Evolutionary conservation across 2,329 filamentous ascomycete genomes (phyloP), one percentile per base, ranked within the genome.

Genomic region (Fusarium mundagurra): DNA sequence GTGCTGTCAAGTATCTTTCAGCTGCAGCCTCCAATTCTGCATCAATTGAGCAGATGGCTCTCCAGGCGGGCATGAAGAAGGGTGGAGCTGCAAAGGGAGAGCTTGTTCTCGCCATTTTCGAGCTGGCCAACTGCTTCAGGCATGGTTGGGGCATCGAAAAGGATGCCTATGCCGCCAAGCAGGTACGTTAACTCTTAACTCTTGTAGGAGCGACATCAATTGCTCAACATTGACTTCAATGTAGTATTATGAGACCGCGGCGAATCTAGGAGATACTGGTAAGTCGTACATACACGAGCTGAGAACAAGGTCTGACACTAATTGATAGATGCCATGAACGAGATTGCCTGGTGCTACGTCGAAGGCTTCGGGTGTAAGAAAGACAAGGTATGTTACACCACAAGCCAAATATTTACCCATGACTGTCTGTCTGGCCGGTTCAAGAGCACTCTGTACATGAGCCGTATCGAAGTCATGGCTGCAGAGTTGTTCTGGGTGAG

Each of bases 281-380:
- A 83, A 80, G 88, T 64, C 67, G 57, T 61, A 64, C 50, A 47
- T 39, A 31, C 38, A 47, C 38, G 45, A 38, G 39, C 54, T 34
- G 48, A 50, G 53, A 62, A 59, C 66, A 54, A 53, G 60, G 66
- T 50, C 41, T 66, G 48, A 66, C 71, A 47, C 69, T 61, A 55
- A 48, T 61, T 63, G 68, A 69, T 77, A 91, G 96, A 99, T 85
- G 96, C 95, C 66, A 98, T 98, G 95, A 98, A 98, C 81, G 96
- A 98, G 83, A 92, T 92, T 61, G 96, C 92, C 41, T 97, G 95
- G 94, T 99, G 96, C 86, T 98, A 96, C 87, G 84, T 97, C 34
- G 93, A 98, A 81, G 96, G 96, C n/a, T 98, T 97, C 83, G 96
- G 96, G 39, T 96, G 95, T 80, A 96, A 95, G 83, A 99, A 98